phyloP scores from a whole-genome alignment of 179 eudicot genomes.

The Silene coronaria region DNA sequence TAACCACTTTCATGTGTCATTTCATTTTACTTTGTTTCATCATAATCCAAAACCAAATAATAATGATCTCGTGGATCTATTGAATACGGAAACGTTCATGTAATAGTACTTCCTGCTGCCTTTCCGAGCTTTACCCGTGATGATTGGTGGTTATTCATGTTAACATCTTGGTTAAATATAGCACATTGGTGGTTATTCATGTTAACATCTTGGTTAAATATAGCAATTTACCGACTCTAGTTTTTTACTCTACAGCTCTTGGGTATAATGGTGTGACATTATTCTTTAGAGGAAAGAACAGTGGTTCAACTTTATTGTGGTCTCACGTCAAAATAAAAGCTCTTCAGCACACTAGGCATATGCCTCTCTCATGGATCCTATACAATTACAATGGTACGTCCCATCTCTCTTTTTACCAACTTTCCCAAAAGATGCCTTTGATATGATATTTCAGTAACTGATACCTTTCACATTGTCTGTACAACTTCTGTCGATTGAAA shows the following conservation, averaged over 20 bases:
- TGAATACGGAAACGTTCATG: too few relatives aligned
- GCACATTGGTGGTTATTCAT: not conserved
- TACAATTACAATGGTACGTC: conserved; percentile 25
- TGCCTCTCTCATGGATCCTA: conserved; percentile 22
- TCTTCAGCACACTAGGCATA: conserved; percentile 25
- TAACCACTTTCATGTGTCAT: too few relatives aligned
- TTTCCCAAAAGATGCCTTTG: conserved; percentile 26
- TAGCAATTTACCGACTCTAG: conserved; percentile 7
- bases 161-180: not conserved
- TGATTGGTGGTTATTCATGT: not conserved
- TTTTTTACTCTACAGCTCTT: not conserved
- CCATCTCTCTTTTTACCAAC: conserved; percentile 24
- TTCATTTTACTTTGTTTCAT: too few relatives aligned
- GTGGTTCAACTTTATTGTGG: conserved; percentile 20
- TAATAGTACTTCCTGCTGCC: not conserved
- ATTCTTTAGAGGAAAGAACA: conserved; percentile 11
- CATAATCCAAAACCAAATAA: too few relatives aligned
- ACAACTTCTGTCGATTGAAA: not conserved
- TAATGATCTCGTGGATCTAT: too few relatives aligned
- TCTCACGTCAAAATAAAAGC: conserved; percentile 25
- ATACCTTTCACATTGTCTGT: conserved; percentile 23
- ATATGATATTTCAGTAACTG: conserved; percentile 17
- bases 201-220: not conserved
- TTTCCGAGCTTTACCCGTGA: not conserved
- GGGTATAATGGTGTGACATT: conserved; percentile 8